These are phyloP conservation scores for Paecilomyces fulvus DNA, from an alignment of 2,329 filamentous ascomycete genomes.

Conservation along the genomic window DNA sequence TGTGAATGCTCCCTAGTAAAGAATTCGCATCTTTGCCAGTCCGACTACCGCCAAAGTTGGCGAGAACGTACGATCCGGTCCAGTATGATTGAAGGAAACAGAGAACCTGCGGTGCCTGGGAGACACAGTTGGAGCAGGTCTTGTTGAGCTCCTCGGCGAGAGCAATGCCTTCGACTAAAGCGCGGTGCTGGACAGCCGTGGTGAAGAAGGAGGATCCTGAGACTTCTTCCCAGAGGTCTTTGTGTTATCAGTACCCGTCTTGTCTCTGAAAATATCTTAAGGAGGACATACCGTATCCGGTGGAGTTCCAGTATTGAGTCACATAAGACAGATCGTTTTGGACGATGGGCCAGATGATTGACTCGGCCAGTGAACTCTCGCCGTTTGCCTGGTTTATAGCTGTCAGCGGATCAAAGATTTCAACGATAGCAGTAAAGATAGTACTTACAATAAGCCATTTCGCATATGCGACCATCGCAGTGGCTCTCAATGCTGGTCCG, in stretches of 20 bases:
- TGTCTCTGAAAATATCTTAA: not conserved
- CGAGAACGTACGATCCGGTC: conserved; percentile 56
- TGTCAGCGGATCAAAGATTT: not conserved
- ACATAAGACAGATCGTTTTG: conserved; percentile 67
- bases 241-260: not conserved
- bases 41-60: conserved; percentile 59
- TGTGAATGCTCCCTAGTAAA: conserved; percentile 57
- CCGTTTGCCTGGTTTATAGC: conserved; percentile 40
- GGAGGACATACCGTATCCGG: conserved; percentile 42
- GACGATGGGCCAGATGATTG: conserved; percentile 63
- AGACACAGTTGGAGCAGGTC: conserved; percentile 51
- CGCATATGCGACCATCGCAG: conserved; percentile 33
- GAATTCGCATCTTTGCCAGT: conserved; percentile 66
- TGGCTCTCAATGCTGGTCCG: conserved; percentile 26
- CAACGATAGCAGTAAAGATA: not conserved
- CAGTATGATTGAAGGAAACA: conserved; percentile 71
- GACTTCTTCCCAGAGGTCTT: conserved; percentile 71
- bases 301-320: conserved; percentile 59
- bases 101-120: conserved; percentile 59
- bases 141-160: conserved; percentile 58
- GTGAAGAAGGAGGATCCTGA: conserved; percentile 72
- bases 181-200: conserved; percentile 57
- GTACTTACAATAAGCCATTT: conserved; percentile 54
- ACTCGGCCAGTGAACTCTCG: conserved; percentile 39
- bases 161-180: conserved; percentile 49